Percentiles rank a stretch among this genome's conserved stretches.
phyloP scores from a whole-genome alignment of 106 monocot genomes.

The Vanilla planifolia region DNA sequence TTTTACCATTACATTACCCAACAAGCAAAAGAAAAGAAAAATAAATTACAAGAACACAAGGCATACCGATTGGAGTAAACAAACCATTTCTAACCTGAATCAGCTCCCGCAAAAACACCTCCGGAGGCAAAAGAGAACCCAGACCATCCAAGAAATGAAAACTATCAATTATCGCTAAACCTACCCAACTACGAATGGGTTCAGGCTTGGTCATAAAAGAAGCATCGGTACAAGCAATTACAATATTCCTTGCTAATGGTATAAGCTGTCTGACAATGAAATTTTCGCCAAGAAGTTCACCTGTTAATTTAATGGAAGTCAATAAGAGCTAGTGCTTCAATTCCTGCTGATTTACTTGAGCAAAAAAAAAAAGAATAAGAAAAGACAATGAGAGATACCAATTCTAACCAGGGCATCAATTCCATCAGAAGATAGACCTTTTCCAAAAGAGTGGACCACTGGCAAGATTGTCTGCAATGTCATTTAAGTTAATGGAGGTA shows the following conservation, averaged over 20 bases:
- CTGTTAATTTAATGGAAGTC: conserved; percentile 23
- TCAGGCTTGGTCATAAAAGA: conserved; percentile 69
- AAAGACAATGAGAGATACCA: conserved; percentile 54
- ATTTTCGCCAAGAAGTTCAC: conserved; percentile 73
- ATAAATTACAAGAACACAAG: neutral
- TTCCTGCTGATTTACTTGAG: conserved; percentile 6
- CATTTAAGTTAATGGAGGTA: conserved; percentile 9
- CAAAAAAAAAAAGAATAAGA: conserved; percentile 1
- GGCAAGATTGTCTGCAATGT: conserved; percentile 77
- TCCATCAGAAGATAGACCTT: conserved; percentile 79
- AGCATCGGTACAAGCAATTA: conserved; percentile 57
- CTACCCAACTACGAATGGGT: conserved; percentile 77
- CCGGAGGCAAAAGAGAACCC: conserved; percentile 42
- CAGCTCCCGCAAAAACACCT: conserved; percentile 58
- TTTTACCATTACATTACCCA: conserved; percentile 4
- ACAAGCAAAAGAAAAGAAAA: conserved; percentile 15
- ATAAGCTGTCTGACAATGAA: conserved; percentile 71
- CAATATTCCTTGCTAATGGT: conserved; percentile 60
- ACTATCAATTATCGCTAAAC: conserved; percentile 59
- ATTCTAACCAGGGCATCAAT: conserved; percentile 91
- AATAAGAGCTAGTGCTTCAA: neutral
- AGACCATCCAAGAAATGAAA: conserved; percentile 71
- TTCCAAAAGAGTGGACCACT: conserved; percentile 74
- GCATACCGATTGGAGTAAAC: neutral
- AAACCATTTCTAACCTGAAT: conserved; percentile 43